phyloP scores from a whole-genome alignment of 2,329 filamentous ascomycete genomes.

The Purpureocillium lavendulum region DNA sequence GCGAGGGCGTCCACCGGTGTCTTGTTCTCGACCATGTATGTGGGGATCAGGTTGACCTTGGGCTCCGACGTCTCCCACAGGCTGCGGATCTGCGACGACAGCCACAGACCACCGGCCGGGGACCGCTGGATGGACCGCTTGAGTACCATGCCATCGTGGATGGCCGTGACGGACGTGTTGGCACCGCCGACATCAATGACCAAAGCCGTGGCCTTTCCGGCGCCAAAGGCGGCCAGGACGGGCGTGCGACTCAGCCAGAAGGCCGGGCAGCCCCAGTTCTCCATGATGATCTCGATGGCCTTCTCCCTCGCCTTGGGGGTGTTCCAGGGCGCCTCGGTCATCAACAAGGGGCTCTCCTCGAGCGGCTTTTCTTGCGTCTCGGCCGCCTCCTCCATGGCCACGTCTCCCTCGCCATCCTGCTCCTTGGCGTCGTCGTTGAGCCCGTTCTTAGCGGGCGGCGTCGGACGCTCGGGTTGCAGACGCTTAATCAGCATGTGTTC shows the following conservation, averaged over 20 bases:
- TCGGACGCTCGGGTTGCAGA: slow-evolving; percentile 68
- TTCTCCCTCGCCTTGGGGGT: slow-evolving; percentile 80
- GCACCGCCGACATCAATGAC: slow-evolving; percentile 88
- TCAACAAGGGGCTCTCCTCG: slow-evolving; percentile 79
- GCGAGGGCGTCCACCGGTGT: slow-evolving; percentile 79
- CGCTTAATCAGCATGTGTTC: slow-evolving; percentile 86
- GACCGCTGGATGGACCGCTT: slow-evolving; percentile 85
- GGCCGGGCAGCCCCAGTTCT: slow-evolving; percentile 89
- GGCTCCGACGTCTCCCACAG: slow-evolving; percentile 66
- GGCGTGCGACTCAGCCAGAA: slow-evolving; percentile 89
- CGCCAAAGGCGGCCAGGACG: slow-evolving; percentile 83
- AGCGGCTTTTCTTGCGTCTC: slow-evolving; percentile 65
- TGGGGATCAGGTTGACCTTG: slow-evolving; percentile 67
- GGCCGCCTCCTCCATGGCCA: slow-evolving; percentile 45
- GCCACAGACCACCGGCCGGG: slow-evolving; percentile 77
- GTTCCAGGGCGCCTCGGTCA: slow-evolving; percentile 96
- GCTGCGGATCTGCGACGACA: slow-evolving; percentile 78
- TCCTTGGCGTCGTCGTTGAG: slow-evolving; percentile 60
- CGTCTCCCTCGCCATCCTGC: slow-evolving; percentile 53
- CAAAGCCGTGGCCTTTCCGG: slow-evolving; percentile 86
- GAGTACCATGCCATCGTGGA: slow-evolving; percentile 90
- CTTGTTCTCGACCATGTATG: slow-evolving; percentile 84
- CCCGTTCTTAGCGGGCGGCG: slow-evolving; percentile 65
- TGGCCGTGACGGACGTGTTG: slow-evolving; percentile 79
- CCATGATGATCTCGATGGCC: slow-evolving; percentile 93